A percentile compares a stretch with the other conserved stretches of the same genome.
phyloP scores from a whole-genome alignment of 805 yeast species.

The Blastobotrys attinorum region DNA sequence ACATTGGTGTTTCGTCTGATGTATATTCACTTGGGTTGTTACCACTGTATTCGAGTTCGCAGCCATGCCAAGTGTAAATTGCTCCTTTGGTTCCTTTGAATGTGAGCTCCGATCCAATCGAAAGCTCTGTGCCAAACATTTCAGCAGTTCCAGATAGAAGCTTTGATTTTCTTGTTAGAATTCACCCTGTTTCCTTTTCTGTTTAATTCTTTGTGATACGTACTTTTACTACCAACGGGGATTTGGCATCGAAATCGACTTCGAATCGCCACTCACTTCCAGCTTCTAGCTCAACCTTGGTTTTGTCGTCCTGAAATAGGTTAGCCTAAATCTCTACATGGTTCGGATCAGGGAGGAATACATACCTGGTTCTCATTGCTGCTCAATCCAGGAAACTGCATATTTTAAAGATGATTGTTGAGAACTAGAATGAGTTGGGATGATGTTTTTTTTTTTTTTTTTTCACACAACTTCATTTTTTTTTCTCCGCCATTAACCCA shows the following conservation, averaged over 20 bases:
- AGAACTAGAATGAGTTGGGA: too few species aligned
- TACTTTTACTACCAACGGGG: conserved; percentile 47
- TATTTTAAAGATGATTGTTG: too few species aligned
- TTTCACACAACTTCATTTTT: too few species aligned
- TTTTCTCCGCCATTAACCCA: too few species aligned
- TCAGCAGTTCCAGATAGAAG: conserved; percentile 71
- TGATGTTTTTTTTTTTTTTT: too few species aligned
- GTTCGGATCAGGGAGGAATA: too few species aligned
- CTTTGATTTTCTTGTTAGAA: conserved; percentile 8
- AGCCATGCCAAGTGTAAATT: conserved; percentile 58
- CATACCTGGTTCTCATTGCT: too few species aligned
- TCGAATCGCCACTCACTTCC: conserved; percentile 68
- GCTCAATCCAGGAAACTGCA: too few species aligned
- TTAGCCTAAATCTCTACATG: too few species aligned
- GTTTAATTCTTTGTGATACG: conserved; percentile 2
- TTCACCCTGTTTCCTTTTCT: background rate
- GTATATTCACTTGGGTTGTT: conserved; percentile 36
- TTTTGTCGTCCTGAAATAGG: too few species aligned
- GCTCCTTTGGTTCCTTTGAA: conserved; percentile 50
- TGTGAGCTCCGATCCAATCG: conserved; percentile 54
- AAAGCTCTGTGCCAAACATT: conserved; percentile 87
- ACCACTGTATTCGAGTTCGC: conserved; percentile 43
- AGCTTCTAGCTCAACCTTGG: background rate
- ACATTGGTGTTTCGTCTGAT: conserved; percentile 64
- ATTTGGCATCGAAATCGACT: conserved; percentile 43